These are phyloP conservation scores for barrel medic (Medicago truncatula) DNA, from an alignment of 306 rosid genomes.

Conservation along the genomic window MtrunA17r5.0-ANR NC_053045.1:33330001-33330500, in stretches of 20 bases:
- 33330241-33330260: too few relatives aligned
- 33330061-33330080: too few relatives aligned
- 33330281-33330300: too few relatives aligned
- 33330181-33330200: too few relatives aligned
- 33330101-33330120: not conserved
- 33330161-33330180: not conserved
- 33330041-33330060: too few relatives aligned
- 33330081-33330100: not conserved
- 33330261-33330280: too few relatives aligned
- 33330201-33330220: too few relatives aligned
- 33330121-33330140: constrained; percentile 9
- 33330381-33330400: not conserved
- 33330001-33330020: too few relatives aligned
- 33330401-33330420: not conserved
- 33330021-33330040: too few relatives aligned
- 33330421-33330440: not conserved
- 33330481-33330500: constrained; percentile 48
- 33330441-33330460: constrained; percentile 31
- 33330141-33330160: not conserved
- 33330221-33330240: too few relatives aligned
- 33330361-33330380: not conserved
- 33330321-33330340: too few relatives aligned
- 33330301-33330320: too few relatives aligned
- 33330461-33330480: constrained; percentile 58
- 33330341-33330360: not conserved